phyloP scores from a whole-genome alignment of 2,329 filamentous ascomycete genomes.

The Fusarium decemcellulare region DNA sequence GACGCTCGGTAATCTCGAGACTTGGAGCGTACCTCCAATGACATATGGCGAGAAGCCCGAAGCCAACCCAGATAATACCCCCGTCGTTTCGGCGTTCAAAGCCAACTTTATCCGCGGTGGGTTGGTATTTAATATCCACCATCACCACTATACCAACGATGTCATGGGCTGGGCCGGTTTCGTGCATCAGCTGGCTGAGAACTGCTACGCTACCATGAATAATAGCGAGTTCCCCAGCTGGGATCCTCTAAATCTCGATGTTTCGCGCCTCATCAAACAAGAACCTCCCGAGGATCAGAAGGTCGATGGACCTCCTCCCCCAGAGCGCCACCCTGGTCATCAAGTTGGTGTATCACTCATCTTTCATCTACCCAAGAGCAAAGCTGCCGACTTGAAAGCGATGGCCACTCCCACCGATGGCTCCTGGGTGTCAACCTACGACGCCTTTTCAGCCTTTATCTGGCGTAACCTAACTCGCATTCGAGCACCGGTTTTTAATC shows the following conservation, averaged over 20 bases:
- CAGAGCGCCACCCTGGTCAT: constrained; percentile 49
- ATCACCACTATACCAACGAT: constrained; percentile 60
- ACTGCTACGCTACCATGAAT: constrained; percentile 54
- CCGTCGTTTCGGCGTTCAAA: constrained; percentile 55
- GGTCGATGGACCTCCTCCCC: constrained; percentile 49
- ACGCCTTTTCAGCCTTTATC: constrained; percentile 59
- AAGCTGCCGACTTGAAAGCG: constrained; percentile 56
- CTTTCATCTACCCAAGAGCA: constrained; percentile 61
- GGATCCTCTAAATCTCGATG: constrained; percentile 54
- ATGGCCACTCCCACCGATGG: constrained; percentile 52
- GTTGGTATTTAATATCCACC: constrained; percentile 57
- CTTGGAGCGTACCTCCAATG: constrained; percentile 55
- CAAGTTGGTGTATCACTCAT: constrained; percentile 47
- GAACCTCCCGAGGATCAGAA: constrained; percentile 45
- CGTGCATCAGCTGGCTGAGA: constrained; percentile 58
- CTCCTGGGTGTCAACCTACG: constrained; percentile 62
- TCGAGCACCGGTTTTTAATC: constrained; percentile 52
- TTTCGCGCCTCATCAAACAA: constrained; percentile 51
- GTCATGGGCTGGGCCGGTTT: constrained; percentile 58
- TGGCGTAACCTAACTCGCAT: constrained; percentile 56
- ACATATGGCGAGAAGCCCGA: constrained; percentile 57
- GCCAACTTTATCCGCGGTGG: constrained; percentile 59
- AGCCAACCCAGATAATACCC: constrained; percentile 51
- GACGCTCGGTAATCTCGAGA: constrained; percentile 50
- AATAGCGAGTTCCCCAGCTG: constrained; percentile 50